Evolutionary conservation across 768 basidiomycete genomes (phyloP).

Genomic region (Pleurotus cornucopiae): DNA sequence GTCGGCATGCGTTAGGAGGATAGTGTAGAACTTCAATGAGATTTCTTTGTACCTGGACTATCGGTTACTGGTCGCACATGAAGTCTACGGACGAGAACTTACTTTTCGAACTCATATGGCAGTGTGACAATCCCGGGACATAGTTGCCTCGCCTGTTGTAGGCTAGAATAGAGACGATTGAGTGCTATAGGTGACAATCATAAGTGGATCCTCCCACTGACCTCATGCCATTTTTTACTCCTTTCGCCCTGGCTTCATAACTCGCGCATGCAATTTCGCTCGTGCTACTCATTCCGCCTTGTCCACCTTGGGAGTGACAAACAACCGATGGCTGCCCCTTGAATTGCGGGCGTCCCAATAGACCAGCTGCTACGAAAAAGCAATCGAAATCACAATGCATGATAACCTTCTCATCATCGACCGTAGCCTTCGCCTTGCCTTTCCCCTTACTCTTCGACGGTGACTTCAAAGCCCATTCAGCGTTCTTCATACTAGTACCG

Average conservation of each 20-base stretch:
- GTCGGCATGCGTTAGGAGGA: slow-evolving; percentile 85
- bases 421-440: slow-evolving; percentile 50
- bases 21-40: slow-evolving; percentile 88
- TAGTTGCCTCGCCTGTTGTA: slow-evolving; percentile 74
- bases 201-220: slow-evolving; percentile 22
- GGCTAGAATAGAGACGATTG: slow-evolving; percentile 30
- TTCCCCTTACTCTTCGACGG: slow-evolving; percentile 49
- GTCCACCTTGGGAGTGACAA: slow-evolving; percentile 84
- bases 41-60: slow-evolving; percentile 72
- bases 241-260: slow-evolving; percentile 87
- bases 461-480: slow-evolving; percentile 43
- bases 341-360: slow-evolving; percentile 74
- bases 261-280: slow-evolving; percentile 94
- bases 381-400: slow-evolving; percentile 97
- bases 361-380: slow-evolving; percentile 93
- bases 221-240: slow-evolving; percentile 96
- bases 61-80: neutral
- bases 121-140: slow-evolving; percentile 74
- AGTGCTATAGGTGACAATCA: neutral
- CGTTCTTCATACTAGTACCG: slow-evolving; percentile 49
- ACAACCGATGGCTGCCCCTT: slow-evolving; percentile 90
- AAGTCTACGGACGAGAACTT: slow-evolving; percentile 14
- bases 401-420: slow-evolving; percentile 58
- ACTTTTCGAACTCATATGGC: slow-evolving; percentile 93
- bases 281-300: slow-evolving; percentile 74